Evolutionary conservation across 805 yeast genomes (phyloP), one percentile per base, ranked within the genome.

Genomic region (Candida coquimbonensis): DNA sequence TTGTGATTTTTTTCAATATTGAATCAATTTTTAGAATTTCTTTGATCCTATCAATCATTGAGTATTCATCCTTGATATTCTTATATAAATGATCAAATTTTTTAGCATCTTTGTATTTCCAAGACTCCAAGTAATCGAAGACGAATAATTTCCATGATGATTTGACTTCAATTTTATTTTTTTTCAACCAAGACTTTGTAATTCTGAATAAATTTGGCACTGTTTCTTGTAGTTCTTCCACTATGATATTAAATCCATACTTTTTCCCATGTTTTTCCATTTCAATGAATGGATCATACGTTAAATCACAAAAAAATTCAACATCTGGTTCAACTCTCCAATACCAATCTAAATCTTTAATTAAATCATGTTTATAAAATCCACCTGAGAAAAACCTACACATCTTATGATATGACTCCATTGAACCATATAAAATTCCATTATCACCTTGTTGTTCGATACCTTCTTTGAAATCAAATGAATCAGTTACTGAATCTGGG

Each of bases 261-360:
- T 74, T 77, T 64, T 90, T 90, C 39, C 78, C 75, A 48, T 61
- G 57, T 41, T 68, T 70, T 42, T 76, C 76, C 97, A 91, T 88
- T 56, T 84, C 87, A 14, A 73, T 53, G 59, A 91, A 93, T 13
- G 96, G 96, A 65, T 91, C 98, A 65, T 90, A 88, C 0, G 96
- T 83, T 45, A 89, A 64, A 62, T 91, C 97, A 65, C 99, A 91
- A 61, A 74, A 88, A 60, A 87, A 88, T 53, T 86, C 82, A 36
- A 91, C 93, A 52, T 84, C 84, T 4, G 98, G 98, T 63, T 93
- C 99, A 12, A 93, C 88, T 46, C 98, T 74, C 96, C 97, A 90
- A 66, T 89, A 91, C 95, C 96, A 91, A 50, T 89, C 88, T 46
- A 80, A 73, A 49, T 79, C 74, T 42, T 65, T 64, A 38, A 91